A percentile compares a stretch with the other conserved stretches of the same genome.
Evolutionary conservation across 1,139 yeast genomes (phyloP).

Genomic region (Diutina scorzettiae): DNA sequence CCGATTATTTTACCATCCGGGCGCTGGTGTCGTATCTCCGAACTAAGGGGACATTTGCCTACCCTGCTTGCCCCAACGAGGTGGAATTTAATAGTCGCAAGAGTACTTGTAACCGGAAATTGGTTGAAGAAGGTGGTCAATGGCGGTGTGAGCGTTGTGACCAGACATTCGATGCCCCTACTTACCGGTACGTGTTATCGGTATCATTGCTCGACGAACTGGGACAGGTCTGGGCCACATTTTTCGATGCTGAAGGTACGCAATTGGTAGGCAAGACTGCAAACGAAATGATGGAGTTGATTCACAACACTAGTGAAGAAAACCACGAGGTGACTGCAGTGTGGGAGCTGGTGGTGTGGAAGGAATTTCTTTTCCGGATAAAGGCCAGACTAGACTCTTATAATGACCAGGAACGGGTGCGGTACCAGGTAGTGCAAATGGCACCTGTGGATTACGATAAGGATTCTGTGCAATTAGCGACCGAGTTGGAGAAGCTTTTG

Average conservation of each 20-base stretch:
- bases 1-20: constrained; percentile 67
- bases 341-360: constrained; percentile 45
- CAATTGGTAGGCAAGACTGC: constrained; percentile 62
- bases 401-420: constrained; percentile 65
- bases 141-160: constrained; percentile 97
- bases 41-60: constrained; percentile 58
- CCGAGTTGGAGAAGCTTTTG: constrained; percentile 34
- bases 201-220: constrained; percentile 65
- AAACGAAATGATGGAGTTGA: constrained; percentile 43
- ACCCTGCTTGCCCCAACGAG: constrained; percentile 78
- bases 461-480: constrained; percentile 51
- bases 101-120: constrained; percentile 62
- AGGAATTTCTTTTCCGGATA: constrained; percentile 61
- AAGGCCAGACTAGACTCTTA: constrained; percentile 78
- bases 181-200: constrained; percentile 67
- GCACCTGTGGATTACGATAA: constrained; percentile 44
- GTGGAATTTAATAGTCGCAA: constrained; percentile 17
- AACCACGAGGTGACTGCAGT: constrained; percentile 23
- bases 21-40: constrained; percentile 64
- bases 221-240: constrained; percentile 78
- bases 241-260: constrained; percentile 78
- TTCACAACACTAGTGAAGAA: constrained; percentile 20
- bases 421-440: constrained; percentile 55
- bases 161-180: constrained; percentile 51
- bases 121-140: constrained; percentile 53